A percentile compares a stretch with the other conserved stretches of the same genome.
Conservation (phyloP, 768 basidiomycete genomes). For the Cystoderma amianthinum region DNA sequence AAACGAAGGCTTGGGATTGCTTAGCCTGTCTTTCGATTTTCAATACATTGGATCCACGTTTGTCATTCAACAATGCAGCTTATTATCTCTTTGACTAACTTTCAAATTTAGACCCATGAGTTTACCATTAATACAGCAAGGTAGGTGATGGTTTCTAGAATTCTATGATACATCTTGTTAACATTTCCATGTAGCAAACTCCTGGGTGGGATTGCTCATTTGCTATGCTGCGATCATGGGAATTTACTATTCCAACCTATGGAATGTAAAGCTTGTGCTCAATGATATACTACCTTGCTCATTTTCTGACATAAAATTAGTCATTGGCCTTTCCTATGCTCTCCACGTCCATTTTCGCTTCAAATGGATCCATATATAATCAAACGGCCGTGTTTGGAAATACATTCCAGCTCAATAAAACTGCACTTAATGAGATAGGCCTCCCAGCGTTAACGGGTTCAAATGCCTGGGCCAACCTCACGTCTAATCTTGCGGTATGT, state of each 20-base stretch:
- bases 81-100: too few relatives aligned
- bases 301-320: too few relatives aligned
- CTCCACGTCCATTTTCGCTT: slow-evolving; percentile 29
- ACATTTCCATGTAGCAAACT: too few relatives aligned
- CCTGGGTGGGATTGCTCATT: slow-evolving; percentile 28
- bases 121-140: background rate
- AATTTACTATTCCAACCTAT: slow-evolving; percentile 37
- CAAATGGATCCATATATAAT: slow-evolving; percentile 28
- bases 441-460: slow-evolving; percentile 24
- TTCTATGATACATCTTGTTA: too few relatives aligned
- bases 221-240: slow-evolving; percentile 30
- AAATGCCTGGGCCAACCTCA: slow-evolving; percentile 26
- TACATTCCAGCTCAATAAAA: slow-evolving; percentile 28
- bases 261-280: slow-evolving; percentile 23
- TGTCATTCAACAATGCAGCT: too few relatives aligned
- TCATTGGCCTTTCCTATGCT: slow-evolving; percentile 34
- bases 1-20: slow-evolving; percentile 64
- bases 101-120: background rate
- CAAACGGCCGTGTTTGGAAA: slow-evolving; percentile 30
- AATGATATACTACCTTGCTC: background rate
- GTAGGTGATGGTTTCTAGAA: too few relatives aligned
- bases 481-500: slow-evolving; percentile 38
- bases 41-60: slow-evolving; percentile 49
- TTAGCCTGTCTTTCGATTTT: slow-evolving; percentile 63
- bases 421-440: slow-evolving; percentile 26